Percentiles rank a stretch among this genome's conserved stretches.
phyloP scores from a whole-genome alignment of 805 yeast species.

The Kuraishia capsulata region DNA sequence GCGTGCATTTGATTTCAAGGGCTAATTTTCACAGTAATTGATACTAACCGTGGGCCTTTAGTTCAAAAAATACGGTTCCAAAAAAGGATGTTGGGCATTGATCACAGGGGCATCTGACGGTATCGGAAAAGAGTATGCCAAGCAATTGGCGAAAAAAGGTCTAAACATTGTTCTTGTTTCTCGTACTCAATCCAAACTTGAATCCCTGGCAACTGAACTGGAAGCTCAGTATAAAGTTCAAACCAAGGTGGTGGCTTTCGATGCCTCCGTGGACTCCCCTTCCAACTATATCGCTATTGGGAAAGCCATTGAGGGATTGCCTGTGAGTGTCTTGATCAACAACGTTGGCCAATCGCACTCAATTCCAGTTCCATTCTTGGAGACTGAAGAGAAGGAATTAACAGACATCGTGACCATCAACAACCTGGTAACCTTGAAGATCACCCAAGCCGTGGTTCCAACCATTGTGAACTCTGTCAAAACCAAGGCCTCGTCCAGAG shows the following conservation, averaged over 20 bases:
- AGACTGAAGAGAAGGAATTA: constrained; percentile 69
- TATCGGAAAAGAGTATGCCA: constrained; percentile 86
- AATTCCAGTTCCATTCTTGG: constrained; percentile 88
- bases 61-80: constrained; percentile 69
- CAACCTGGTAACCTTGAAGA: constrained; percentile 71
- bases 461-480: constrained; percentile 47
- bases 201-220: constrained; percentile 54
- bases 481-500: constrained; percentile 34
- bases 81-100: constrained; percentile 78
- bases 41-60: constrained; percentile 1
- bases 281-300: constrained; percentile 47
- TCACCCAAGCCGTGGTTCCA: constrained; percentile 77
- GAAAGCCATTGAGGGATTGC: constrained; percentile 37
- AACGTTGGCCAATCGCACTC: constrained; percentile 94
- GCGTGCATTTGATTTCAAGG: not conserved
- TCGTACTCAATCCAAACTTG: constrained; percentile 73
- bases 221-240: constrained; percentile 48
- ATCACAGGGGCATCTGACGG: constrained; percentile 98
- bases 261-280: constrained; percentile 57
- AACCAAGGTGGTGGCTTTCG: constrained; percentile 66
- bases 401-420: constrained; percentile 77
- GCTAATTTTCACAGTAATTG: no score
- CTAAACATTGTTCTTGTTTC: constrained; percentile 79
- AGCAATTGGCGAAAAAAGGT: constrained; percentile 78
- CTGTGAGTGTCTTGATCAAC: constrained; percentile 72